Base-by-base conservation (phyloP, 352 stramenopile species). In the Globisporangium megalacanthum region DNA sequence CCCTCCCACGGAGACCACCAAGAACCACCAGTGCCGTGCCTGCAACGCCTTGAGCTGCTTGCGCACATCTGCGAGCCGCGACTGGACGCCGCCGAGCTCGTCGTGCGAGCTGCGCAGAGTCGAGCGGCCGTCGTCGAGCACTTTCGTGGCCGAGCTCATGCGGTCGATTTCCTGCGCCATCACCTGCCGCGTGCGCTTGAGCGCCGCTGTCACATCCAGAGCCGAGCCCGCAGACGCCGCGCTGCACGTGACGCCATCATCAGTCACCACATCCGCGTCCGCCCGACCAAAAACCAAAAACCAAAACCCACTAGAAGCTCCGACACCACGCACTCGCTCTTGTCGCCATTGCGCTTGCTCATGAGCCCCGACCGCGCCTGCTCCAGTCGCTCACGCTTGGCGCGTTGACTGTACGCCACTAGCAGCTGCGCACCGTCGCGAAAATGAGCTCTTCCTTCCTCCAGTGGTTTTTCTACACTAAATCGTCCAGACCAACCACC, bases 91-190 rank as follows among this genome's bases (percentile, higher is more conserved):
- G 15, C 69, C 65, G 48, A 75, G 90, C 52, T 92, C 80, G 29
- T 82, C 60, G 49, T 84, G 78, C 6, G 80, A 86, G 54, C 64
- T 89, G 49, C 71, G 66, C 10, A 92, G 69, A 57, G 72, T 86
- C 47, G 64, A 31, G 2, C 78, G 70, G 0, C 79, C 83, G 42
- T 89, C 72, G 58, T 89, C 80, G 70, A 92, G 66, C 29, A 92
- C 70, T 63, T 83, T 76, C 15, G 66, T 80, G 44, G 88, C 80
- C 1, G 73, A 82, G 39, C 71, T 72, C 25, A 89, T 77, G 19
- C 83, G 74, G 49, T 88, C 72, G 6, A 92, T 78, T 51, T 92
- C 78, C 58, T 90, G 72, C 11, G 77, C 72, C 83, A 92, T 85
- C 15, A 82, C 69, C 39, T 85, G 70, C 22, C 67, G 70, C 29